Percentiles rank a stretch among this genome's conserved stretches.
phyloP scores from a whole-genome alignment of 768 basidiomycete species.

The Trametes cingulata region DNA sequence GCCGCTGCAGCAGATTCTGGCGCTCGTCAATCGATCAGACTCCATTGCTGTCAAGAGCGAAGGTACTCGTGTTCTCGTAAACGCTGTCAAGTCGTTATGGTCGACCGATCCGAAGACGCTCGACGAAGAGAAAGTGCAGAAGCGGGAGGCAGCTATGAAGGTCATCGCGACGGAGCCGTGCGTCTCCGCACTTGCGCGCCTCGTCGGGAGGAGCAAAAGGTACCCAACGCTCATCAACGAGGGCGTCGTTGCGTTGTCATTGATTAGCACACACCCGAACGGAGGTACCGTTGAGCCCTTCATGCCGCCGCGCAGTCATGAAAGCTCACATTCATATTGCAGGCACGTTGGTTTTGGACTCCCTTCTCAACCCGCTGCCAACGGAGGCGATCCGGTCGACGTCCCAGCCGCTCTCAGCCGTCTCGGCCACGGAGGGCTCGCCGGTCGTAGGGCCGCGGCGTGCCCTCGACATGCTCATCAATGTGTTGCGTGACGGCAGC shows the following conservation, averaged over 20 bases:
- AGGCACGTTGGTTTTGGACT: conserved; percentile 66
- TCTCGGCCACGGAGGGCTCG: conserved; percentile 38
- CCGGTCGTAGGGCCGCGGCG: conserved; percentile 54
- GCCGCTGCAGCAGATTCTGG: conserved; percentile 69
- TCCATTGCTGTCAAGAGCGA: conserved; percentile 85
- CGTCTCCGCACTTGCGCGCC: conserved; percentile 62
- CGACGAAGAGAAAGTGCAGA: conserved; percentile 47
- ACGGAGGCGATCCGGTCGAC: conserved; percentile 35
- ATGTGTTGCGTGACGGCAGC: conserved; percentile 53
- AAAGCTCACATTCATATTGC: conserved; percentile 6
- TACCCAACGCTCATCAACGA: conserved; percentile 90
- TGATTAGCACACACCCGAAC: conserved; percentile 64
- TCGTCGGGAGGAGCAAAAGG: conserved; percentile 74
- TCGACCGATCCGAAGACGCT: conserved; percentile 46
- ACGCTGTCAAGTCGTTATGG: conserved; percentile 80
- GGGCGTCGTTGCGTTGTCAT: conserved; percentile 77
- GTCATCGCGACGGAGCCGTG: conserved; percentile 53
- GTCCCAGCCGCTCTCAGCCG: conserved; percentile 30
- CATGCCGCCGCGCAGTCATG: background rate
- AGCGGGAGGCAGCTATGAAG: conserved; percentile 54
- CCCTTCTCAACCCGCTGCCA: conserved; percentile 53
- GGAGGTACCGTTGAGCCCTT: conserved; percentile 51
- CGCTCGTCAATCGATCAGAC: conserved; percentile 76
- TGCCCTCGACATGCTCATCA: conserved; percentile 68
- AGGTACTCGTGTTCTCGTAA: conserved; percentile 85